Evolutionary conservation across 1,284 basidiomycete species (phyloP).

Genomic region (Trichosporon faecale): DNA sequence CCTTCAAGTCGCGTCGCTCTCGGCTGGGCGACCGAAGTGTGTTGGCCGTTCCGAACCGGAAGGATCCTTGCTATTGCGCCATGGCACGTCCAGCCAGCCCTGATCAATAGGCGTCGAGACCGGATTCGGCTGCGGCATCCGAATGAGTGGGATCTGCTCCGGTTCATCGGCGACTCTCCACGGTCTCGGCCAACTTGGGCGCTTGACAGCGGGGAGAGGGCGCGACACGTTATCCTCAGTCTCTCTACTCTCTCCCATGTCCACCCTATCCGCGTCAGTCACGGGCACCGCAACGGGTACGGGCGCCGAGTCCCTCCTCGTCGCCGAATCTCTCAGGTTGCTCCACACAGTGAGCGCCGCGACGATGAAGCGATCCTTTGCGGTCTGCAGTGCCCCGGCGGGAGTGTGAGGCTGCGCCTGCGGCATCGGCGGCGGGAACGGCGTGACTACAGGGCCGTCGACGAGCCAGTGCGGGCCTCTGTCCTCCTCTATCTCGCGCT

Average conservation of each 20-base stretch:
- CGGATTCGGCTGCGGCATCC: background rate
- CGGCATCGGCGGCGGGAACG: background rate
- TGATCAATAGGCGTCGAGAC: background rate
- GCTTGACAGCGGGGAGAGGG: background rate
- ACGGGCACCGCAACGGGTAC: background rate
- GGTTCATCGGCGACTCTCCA: background rate
- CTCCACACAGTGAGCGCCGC: background rate
- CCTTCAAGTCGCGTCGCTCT: too few relatives aligned
- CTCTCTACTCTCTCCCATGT: too few relatives aligned
- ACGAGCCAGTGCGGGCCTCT: background rate
- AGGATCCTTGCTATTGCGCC: background rate
- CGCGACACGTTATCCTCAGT: too few relatives aligned
- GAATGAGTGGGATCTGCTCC: background rate
- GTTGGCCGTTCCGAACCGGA: too few relatives aligned
- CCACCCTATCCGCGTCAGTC: background rate
- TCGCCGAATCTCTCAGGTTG: background rate
- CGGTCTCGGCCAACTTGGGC: background rate
- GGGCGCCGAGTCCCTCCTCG: background rate
- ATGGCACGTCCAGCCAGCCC: background rate
- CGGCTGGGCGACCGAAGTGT: too few relatives aligned
- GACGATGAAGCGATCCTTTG: background rate
- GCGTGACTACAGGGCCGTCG: background rate
- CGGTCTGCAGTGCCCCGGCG: background rate
- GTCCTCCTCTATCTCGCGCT: background rate
- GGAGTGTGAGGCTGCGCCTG: background rate